Percentiles rank a stretch among this genome's conserved stretches.
Evolutionary conservation across 495 filamentous ascomycete genomes (phyloP).

Genomic region (Penicillium odoratum): DNA sequence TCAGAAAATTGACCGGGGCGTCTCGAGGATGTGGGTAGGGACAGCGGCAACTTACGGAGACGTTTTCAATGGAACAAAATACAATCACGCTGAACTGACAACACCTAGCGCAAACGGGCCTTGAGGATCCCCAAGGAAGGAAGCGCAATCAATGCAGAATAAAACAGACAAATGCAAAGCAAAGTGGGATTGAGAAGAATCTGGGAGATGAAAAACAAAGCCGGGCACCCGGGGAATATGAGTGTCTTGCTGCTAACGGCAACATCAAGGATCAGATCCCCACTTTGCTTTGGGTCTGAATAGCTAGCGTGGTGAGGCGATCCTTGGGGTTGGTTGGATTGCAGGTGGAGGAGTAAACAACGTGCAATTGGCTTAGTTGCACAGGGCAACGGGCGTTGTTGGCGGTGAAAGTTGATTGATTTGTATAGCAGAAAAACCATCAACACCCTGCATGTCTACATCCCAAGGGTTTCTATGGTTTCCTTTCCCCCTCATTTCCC

Average conservation of each 20-base stretch:
- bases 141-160: conserved; percentile 15
- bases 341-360: conserved; percentile 40
- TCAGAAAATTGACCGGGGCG: conserved; percentile 12
- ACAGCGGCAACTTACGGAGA: conserved; percentile 30
- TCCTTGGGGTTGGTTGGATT: conserved; percentile 30
- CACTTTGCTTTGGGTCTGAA: conserved; percentile 17
- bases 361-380: conserved; percentile 37
- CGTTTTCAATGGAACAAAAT: conserved; percentile 14
- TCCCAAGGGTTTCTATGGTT: neutral
- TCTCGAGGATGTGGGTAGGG: conserved; percentile 20
- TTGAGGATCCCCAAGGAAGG: conserved; percentile 2
- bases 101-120: conserved; percentile 8
- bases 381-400: conserved; percentile 37
- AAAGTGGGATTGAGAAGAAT: conserved; percentile 11
- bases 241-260: conserved; percentile 32
- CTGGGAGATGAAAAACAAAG: conserved; percentile 24
- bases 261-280: conserved; percentile 34
- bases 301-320: conserved; percentile 29
- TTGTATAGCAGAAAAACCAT: neutral
- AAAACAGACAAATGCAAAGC: conserved; percentile 25
- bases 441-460: conserved; percentile 9
- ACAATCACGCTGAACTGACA: conserved; percentile 9
- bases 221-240: conserved; percentile 35
- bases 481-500: neutral
- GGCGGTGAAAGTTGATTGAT: conserved; percentile 21